Evolutionary conservation across 208 protist genomes (phyloP), one percentile per base, ranked within the genome.

Genomic region (Leishmania major): DNA sequence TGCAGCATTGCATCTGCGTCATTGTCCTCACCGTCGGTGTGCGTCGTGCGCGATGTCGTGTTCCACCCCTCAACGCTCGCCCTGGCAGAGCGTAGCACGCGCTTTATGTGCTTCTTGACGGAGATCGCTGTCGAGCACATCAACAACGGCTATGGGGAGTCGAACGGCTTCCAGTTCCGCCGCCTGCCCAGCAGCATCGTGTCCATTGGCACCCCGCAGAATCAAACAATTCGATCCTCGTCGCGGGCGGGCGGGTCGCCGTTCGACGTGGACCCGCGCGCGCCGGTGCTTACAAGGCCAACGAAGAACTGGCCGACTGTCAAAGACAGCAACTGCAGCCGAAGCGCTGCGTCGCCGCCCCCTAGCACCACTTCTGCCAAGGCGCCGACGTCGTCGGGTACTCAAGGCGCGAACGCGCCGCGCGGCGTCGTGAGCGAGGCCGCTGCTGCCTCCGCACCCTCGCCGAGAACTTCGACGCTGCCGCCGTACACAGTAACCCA

Each of bases 41-140:
- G 92, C 69, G 87, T 92, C 62, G 89, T 97, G 40, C 93, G 96
- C 86, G 96, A 98, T 75, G 96, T 94, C 22, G 94, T 96, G 22
- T 98, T 96, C 76, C 93, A 98, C 82, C 94, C 96, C 0, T 62
- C 88, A 55, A 97, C 96, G 55, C 71, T 96, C 37, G 67, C 84
- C 22, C 84, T 98, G 51, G 89, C 94, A 25, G 87, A 96, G 70
- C 88, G 88, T 35, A 97, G 94, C 81, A 77, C 89, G 47, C 84
- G 86, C 22, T 98, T 98, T 83, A 85, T 96, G 82, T 95, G 90
- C 86, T 98, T 98, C 82, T 85, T 98, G 55, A 91, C 96, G 5
- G 94, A 98, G 85, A 98, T 98, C 85, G 94, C 94, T 0, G 96
- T 98, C 43, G 96, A 98, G 88, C 94, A 98, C 84, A 92, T 98